Evolutionary conservation across 2,329 filamentous ascomycete species (phyloP).

Genomic region (Colletotrichum ledebouriae): DNA sequence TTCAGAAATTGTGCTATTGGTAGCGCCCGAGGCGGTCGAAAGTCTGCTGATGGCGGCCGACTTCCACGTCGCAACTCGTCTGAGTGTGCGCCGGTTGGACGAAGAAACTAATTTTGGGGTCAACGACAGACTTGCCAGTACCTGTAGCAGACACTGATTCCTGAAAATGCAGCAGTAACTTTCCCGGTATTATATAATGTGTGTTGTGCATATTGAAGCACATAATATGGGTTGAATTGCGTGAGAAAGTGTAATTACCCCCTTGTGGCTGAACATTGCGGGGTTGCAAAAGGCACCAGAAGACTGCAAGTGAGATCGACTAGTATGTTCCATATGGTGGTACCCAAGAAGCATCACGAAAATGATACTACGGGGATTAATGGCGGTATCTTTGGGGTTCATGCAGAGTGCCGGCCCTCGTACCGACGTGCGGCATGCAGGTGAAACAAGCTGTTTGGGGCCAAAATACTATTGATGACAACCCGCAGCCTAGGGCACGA

Average conservation of each 20-base stretch:
- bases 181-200: no score
- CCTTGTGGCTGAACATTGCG: no score
- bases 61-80: not conserved
- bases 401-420: not conserved
- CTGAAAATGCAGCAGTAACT: constrained; percentile 2
- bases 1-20: constrained; percentile 6
- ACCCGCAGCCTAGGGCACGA: not conserved
- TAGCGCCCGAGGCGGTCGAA: not conserved
- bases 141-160: not conserved
- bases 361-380: not conserved
- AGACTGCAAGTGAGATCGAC: constrained; percentile 8
- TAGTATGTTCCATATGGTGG: constrained; percentile 14
- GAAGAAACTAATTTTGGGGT: no score
- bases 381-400: not conserved
- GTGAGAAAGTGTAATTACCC: no score
- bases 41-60: constrained; percentile 3
- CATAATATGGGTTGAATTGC: no score
- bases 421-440: constrained; percentile 7
- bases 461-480: not conserved
- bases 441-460: constrained; percentile 16
- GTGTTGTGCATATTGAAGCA: no score
- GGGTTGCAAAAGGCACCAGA: no score
- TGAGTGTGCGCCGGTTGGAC: not conserved
- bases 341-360: constrained; percentile 2
- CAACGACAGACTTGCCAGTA: not conserved